These are phyloP conservation scores for Yarrowia osloensis DNA, from an alignment of 805 yeast species.

Conservation along the genomic window DNA sequence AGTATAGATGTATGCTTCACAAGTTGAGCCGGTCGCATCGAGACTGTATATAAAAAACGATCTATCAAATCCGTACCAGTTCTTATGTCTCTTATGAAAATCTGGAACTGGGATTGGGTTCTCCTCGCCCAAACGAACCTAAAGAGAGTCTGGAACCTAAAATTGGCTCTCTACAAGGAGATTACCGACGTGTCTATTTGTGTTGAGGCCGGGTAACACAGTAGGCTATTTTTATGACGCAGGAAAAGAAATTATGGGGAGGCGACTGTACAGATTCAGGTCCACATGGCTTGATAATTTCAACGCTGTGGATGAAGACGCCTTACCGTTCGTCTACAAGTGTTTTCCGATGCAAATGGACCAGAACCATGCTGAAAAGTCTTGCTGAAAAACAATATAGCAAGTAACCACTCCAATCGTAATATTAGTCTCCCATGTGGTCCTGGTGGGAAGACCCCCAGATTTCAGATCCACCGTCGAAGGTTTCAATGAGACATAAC, in stretches of 20 bases:
- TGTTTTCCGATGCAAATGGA: background rate
- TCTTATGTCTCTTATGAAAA: background rate
- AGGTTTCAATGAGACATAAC: constrained; percentile 8
- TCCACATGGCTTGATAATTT: background rate
- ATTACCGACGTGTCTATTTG: background rate
- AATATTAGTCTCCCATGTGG: no score
- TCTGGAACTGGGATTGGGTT: constrained; percentile 2
- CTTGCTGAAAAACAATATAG: no score
- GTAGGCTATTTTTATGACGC: constrained; percentile 14
- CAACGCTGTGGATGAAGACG: no score
- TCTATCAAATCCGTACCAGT: background rate
- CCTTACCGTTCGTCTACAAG: no score
- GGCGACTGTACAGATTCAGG: constrained; percentile 1
- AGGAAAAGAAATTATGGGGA: constrained; percentile 4
- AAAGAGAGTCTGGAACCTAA: background rate
- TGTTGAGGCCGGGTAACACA: constrained; percentile 1
- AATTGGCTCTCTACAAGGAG: background rate
- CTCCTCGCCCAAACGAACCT: background rate
- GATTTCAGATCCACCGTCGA: background rate
- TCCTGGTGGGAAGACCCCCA: background rate
- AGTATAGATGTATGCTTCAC: background rate
- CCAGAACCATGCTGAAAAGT: no score
- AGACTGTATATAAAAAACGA: background rate
- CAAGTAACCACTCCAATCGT: background rate
- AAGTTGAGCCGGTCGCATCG: background rate